Evolutionary conservation across 768 basidiomycete species (phyloP).

Genomic region (Boletus bicolor): DNA sequence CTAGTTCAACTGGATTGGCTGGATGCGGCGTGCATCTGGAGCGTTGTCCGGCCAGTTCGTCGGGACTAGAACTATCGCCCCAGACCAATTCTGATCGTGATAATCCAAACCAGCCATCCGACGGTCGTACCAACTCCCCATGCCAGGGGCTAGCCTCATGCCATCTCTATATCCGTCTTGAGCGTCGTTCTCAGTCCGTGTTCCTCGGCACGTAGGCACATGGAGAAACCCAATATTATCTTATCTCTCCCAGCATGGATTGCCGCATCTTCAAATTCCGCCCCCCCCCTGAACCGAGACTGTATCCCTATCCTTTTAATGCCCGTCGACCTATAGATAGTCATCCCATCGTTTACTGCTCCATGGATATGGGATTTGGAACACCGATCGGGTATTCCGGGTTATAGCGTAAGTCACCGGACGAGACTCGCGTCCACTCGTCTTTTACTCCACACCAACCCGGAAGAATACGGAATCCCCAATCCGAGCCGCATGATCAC

Average conservation of each 20-base stretch:
- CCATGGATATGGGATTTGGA: background rate
- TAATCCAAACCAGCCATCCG: background rate
- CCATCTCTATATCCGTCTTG: slow-evolving; percentile 1
- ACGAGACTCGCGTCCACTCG: background rate
- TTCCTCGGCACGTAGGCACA: slow-evolving; percentile 10
- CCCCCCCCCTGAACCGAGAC: background rate
- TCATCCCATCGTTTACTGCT: background rate
- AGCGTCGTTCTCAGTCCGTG: slow-evolving; percentile 9
- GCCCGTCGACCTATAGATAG: slow-evolving; percentile 14
- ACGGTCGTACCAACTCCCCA: background rate
- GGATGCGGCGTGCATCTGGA: background rate
- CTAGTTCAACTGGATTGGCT: background rate
- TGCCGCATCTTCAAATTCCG: background rate
- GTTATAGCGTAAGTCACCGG: background rate
- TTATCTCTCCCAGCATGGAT: slow-evolving; percentile 15
- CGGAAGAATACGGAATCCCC: slow-evolving; percentile 8
- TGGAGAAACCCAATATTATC: slow-evolving; percentile 10
- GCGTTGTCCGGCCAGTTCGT: background rate
- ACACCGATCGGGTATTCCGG: slow-evolving; percentile 4
- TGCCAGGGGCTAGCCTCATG: background rate
- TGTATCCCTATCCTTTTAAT: slow-evolving; percentile 10
- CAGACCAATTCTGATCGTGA: background rate
- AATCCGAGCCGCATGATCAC: background rate
- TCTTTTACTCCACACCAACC: background rate
- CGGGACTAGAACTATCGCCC: too few relatives aligned